Base-by-base conservation (phyloP, 2,329 filamentous ascomycete species). In the Arthroderma sp. region DNA sequence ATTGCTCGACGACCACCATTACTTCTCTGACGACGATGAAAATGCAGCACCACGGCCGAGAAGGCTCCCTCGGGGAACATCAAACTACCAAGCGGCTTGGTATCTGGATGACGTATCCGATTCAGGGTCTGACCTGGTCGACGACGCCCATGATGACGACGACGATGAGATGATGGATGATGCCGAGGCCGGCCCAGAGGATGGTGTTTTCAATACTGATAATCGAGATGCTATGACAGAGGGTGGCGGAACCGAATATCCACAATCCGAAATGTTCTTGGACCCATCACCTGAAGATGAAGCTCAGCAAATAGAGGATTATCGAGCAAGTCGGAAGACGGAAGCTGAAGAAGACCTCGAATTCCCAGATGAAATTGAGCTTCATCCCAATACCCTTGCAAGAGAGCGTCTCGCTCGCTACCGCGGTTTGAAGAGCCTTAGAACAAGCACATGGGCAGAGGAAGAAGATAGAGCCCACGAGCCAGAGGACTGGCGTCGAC, bases 311-410 rank as follows among this genome's bases (percentile, higher is more conserved):
- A 73, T 98, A 36, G 84, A 80, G 45, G 82, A 82, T 38, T 98
- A 87, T 65, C 80, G 91, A 34, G 73, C 77, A 42, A 79, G 80
- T 51, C 85, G 87, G 57, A 78, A 80, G 42, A 79, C 80, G 27
- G 89, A 95, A 53, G 85, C 80, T 3, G 77, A 88, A 41, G 88
- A 96, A 9, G 91, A 98, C 62, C 77, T 84, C 44, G 89, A 96
- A 61, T 98, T 96, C 63, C 91, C 91, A 0, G 91, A 98, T 53
- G 91, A 98, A 63, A 91, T 98, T 47, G 93, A 98, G 63, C 71
- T 98, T 43, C 85, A 85, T 52, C 91, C 93, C 0, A 77, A 89
- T 43, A 85, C 93, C 3, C 72, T 85, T 38, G 91, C 91, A 0
- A 72, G 85, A 42, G 91, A 98, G 65, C 76, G 91, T 38, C 69